Evolutionary conservation across 352 stramenopile species (phyloP), one percentile per base, ranked within the genome.

Genomic region (Phytophthora tentaculata): DNA sequence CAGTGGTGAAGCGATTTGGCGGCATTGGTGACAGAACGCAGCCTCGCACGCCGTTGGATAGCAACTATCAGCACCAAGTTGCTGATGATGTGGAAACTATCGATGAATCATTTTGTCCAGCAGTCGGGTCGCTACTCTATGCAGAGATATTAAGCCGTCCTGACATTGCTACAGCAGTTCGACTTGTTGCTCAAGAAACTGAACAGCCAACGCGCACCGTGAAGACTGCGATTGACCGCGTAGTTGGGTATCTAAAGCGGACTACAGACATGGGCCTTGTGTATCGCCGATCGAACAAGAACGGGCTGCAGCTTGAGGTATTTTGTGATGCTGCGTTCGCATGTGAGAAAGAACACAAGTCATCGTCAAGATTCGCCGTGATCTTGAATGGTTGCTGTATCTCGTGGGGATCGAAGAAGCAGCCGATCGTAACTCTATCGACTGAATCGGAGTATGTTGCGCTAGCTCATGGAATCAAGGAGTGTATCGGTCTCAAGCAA

Each of bases 371-470:
- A 0, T 61, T 54, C 23, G 32, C 54, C 3, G 24, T 66, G 12
- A 45, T 61, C 16, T 20, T 61, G 23, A 66, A 66, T 14, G 20
- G 16, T 5, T 61, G 51, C 32, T 57, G 20, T 5, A 37, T 66
- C 32, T 56, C 26, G 2, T 66, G 64, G 49, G 48, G 49, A 12
- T 56, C 64, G 1, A 66, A 66, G 39, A 71, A 70, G 16, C 63
- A 70, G 37, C 55, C 55, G 2, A 70, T 65, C n/a, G 63, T 70
- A 1, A 70, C 47, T 10, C 28, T 61, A 19, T 65, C 41, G n/a
- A 61, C 64, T 22, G 64, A 66, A 16, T 52, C 64, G 0, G 63
- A 65, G 32, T 71, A 60, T 14, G 55, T 71, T 2, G 64, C 55
- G n/a, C 39, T 71, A 6, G n/a, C 48, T 0, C 19, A 53, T 23